Conservation (phyloP, 2,329 filamentous ascomycete genomes). For the Aspergillus neoniger region DNA sequence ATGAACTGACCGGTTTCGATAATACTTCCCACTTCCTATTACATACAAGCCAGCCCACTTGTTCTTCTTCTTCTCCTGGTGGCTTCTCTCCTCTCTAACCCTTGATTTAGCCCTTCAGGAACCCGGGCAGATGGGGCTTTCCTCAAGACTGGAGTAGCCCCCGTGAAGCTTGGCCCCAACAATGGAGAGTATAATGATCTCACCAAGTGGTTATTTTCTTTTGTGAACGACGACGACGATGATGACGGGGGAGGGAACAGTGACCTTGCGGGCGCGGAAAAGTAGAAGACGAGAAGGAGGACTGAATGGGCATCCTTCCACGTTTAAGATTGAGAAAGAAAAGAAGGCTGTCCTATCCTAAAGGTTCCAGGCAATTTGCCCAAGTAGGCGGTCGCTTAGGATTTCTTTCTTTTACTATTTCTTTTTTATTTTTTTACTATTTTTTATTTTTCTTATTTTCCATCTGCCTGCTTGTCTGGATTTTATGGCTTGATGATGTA, state of each 20-base stretch:
- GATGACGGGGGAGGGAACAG: neutral
- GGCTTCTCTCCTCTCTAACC: neutral
- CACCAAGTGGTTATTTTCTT: neutral
- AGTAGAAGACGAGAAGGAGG: neutral
- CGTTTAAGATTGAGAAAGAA: slow-evolving; percentile 9
- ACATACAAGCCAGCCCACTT: neutral
- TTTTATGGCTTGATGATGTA: neutral
- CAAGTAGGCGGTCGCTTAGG: neutral
- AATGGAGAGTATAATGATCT: neutral
- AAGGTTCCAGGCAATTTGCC: neutral
- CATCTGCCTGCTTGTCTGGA: neutral
- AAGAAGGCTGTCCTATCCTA: neutral
- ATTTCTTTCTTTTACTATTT: neutral
- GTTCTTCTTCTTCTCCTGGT: neutral
- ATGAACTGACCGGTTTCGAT: slow-evolving; percentile 2
- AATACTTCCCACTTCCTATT: slow-evolving; percentile 1
- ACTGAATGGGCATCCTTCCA: slow-evolving; percentile 2
- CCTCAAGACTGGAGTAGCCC: neutral
- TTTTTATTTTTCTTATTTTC: neutral
- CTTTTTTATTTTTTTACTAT: neutral
- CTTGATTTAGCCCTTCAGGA: neutral
- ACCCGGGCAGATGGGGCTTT: neutral
- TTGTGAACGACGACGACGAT: neutral
- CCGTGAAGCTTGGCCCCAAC: neutral
- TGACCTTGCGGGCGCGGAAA: neutral